Evolutionary conservation across 768 basidiomycete genomes (phyloP).

Genomic region (Lentinula aciculospora): DNA sequence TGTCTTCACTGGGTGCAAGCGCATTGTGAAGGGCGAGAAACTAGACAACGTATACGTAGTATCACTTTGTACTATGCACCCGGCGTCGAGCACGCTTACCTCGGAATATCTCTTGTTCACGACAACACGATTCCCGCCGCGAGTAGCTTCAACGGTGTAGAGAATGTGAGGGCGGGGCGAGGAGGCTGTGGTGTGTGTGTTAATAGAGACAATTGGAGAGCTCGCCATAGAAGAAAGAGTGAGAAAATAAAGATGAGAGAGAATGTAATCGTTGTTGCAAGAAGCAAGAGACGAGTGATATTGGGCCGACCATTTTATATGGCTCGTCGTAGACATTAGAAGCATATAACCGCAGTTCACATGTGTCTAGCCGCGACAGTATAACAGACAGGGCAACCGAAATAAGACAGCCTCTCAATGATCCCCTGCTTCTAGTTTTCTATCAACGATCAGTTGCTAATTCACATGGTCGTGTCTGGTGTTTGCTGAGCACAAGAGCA

Average conservation of each 20-base stretch:
- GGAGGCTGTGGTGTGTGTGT: constrained; percentile 41
- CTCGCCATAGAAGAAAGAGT: not conserved
- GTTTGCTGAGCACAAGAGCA: too few species aligned
- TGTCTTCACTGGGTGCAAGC: constrained; percentile 27
- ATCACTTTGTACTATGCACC: not conserved
- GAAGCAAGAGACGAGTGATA: not conserved
- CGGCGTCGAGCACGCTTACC: constrained; percentile 19
- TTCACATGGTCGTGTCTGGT: too few species aligned
- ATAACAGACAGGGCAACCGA: not conserved
- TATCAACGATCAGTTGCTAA: too few species aligned
- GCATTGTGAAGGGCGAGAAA: constrained; percentile 34
- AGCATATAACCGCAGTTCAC: not conserved
- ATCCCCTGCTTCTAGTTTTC: too few species aligned
- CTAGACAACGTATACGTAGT: constrained; percentile 14
- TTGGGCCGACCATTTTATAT: not conserved
- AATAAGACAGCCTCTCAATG: not conserved
- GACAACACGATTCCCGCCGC: constrained; percentile 25
- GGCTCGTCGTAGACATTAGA: not conserved
- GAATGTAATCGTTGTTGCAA: not conserved
- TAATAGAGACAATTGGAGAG: constrained; percentile 22
- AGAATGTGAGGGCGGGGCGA: constrained; percentile 40
- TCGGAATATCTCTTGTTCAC: constrained; percentile 39
- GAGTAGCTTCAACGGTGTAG: constrained; percentile 32
- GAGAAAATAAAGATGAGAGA: not conserved
- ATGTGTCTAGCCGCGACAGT: not conserved